phyloP scores from a whole-genome alignment of 2,329 filamentous ascomycete species.

The Xylaria polymorpha region DNA sequence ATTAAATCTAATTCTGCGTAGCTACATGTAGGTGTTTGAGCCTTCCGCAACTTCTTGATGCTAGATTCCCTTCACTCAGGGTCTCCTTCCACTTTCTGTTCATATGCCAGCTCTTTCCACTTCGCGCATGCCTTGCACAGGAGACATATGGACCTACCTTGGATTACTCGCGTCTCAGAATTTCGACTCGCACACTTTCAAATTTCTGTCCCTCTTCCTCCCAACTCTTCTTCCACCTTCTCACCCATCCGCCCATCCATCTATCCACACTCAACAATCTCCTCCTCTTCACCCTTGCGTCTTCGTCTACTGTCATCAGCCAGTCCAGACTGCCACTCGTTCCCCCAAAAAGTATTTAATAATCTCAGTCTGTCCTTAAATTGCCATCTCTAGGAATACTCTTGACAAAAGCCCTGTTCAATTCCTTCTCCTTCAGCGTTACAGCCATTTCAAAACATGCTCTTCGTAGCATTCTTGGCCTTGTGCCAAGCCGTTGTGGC shows the following conservation, averaged over 20 bases:
- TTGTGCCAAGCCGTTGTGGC: conserved; percentile 35
- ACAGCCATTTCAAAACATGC: conserved; percentile 28
- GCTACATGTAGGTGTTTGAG: too few relatives aligned
- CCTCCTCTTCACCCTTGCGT: neutral
- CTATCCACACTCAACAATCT: neutral
- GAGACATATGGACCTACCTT: conserved; percentile 20
- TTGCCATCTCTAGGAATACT: conserved; percentile 18
- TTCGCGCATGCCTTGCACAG: neutral
- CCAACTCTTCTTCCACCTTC: neutral
- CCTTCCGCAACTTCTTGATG: neutral
- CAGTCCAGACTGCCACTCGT: conserved; percentile 17
- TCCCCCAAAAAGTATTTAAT: conserved; percentile 9
- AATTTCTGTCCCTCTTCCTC: neutral
- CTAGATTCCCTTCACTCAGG: neutral
- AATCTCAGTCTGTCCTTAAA: conserved; percentile 22
- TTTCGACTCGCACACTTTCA: conserved; percentile 1
- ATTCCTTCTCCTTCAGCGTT: conserved; percentile 16
- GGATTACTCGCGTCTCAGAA: neutral
- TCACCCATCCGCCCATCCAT: conserved; percentile 4
- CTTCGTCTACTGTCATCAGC: conserved; percentile 9
- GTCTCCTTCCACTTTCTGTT: conserved; percentile 13
- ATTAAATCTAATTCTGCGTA: neutral
- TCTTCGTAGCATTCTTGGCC: conserved; percentile 40
- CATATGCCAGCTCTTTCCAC: conserved; percentile 19
- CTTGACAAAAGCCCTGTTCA: neutral